Conservation (phyloP, 805 yeast genomes). For the Gaillardinia entomophila region DNA sequence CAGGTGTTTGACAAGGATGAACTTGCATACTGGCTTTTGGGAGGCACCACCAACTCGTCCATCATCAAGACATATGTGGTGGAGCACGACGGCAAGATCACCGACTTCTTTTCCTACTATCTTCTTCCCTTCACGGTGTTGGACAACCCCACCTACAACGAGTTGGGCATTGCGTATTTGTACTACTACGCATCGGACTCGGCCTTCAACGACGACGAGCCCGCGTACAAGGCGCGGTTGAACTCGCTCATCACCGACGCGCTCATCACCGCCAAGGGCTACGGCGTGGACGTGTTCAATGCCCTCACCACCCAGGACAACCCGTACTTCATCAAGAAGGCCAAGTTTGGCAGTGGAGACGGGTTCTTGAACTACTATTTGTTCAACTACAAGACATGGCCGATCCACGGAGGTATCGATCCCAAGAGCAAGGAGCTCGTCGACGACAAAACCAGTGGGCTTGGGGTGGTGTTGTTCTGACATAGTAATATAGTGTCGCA, state of each 20-base stretch:
- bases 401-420: slow-evolving; percentile 75
- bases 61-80: slow-evolving; percentile 80
- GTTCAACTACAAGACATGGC: slow-evolving; percentile 83
- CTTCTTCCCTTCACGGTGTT: slow-evolving; percentile 83
- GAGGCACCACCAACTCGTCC: slow-evolving; percentile 37
- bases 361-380: slow-evolving; percentile 87
- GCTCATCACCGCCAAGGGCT: slow-evolving; percentile 61
- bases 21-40: slow-evolving; percentile 76
- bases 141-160: slow-evolving; percentile 53
- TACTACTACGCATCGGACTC: slow-evolving; percentile 83
- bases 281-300: slow-evolving; percentile 84
- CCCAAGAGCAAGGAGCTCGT: slow-evolving; percentile 47
- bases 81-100: slow-evolving; percentile 56
- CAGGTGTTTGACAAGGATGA: slow-evolving; percentile 69
- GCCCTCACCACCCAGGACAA: slow-evolving; percentile 91
- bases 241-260: slow-evolving; percentile 64
- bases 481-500: too few species aligned
- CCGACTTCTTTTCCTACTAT: slow-evolving; percentile 89
- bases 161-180: slow-evolving; percentile 79
- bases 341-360: slow-evolving; percentile 91
- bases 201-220: slow-evolving; percentile 30
- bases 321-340: slow-evolving; percentile 68
- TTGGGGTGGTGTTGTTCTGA: slow-evolving; percentile 84
- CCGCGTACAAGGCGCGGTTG: slow-evolving; percentile 52
- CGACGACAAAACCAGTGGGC: slow-evolving; percentile 59